Conservation (phyloP, 2,329 filamentous ascomycete genomes). For the Furcasterigmium furcatum region DNA sequence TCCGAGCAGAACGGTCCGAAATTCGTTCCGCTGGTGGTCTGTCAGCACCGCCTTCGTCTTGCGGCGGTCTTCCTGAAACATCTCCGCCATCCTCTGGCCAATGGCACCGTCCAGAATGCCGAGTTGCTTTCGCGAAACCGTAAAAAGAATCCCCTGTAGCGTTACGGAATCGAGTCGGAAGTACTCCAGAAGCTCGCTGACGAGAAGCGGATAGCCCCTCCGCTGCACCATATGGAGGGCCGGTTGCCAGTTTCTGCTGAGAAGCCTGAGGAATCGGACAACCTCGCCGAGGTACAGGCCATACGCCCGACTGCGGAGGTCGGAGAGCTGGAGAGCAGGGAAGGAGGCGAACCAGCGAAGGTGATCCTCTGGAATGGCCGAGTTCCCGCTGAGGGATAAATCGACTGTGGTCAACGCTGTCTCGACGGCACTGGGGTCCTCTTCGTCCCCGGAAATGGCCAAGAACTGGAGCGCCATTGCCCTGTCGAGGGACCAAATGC, state of each 20-base stretch:
- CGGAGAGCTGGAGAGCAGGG: slow-evolving; percentile 14
- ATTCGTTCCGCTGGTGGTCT: background rate
- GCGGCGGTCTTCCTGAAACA: slow-evolving; percentile 20
- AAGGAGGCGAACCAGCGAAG: slow-evolving; percentile 25
- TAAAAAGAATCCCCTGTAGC: slow-evolving; percentile 23
- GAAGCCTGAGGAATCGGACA: slow-evolving; percentile 16
- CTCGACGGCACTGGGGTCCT: too few species aligned
- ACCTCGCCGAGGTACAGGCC: too few species aligned
- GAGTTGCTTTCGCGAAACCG: slow-evolving; percentile 21
- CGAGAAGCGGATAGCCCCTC: slow-evolving; percentile 22
- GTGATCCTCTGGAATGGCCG: slow-evolving; percentile 15
- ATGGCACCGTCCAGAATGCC: slow-evolving; percentile 14
- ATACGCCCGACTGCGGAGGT: too few species aligned
- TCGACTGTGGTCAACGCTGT: too few species aligned
- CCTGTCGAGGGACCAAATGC: background rate
- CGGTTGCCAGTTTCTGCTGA: slow-evolving; percentile 17
- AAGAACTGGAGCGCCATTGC: slow-evolving; percentile 11
- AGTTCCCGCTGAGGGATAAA: too few species aligned
- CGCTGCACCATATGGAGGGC: slow-evolving; percentile 7
- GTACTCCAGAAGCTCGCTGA: slow-evolving; percentile 16
- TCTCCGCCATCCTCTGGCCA: slow-evolving; percentile 12
- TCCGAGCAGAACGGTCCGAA: background rate
- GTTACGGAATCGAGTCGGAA: slow-evolving; percentile 20
- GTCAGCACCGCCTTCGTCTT: background rate
- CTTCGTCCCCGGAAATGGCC: background rate